Conservation (phyloP, 768 basidiomycete genomes). For the Tulasnella sp. region DNA sequence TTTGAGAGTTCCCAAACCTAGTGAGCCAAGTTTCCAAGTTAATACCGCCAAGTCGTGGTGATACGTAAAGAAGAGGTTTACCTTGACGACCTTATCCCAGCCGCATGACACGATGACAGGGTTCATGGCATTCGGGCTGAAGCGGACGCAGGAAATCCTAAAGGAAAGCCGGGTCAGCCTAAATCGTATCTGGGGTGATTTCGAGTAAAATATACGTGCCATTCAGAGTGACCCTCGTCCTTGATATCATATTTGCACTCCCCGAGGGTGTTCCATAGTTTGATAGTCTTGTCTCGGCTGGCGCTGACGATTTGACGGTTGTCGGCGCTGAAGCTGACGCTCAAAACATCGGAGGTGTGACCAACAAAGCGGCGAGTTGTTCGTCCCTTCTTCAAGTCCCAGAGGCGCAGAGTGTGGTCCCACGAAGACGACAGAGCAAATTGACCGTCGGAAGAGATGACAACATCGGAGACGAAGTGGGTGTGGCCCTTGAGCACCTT, state of each 20-base stretch:
- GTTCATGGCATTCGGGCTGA: slow-evolving; percentile 96
- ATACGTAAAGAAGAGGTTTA: slow-evolving; percentile 43
- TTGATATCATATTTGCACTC: slow-evolving; percentile 99
- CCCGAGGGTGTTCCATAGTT: slow-evolving; percentile 99
- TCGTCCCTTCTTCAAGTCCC: slow-evolving; percentile 96
- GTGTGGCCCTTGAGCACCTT: slow-evolving; percentile 97
- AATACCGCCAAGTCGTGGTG: slow-evolving; percentile 42
- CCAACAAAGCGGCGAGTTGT: slow-evolving; percentile 98
- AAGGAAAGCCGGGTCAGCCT: not conserved
- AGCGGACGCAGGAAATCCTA: slow-evolving; percentile 98
- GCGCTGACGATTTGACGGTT: slow-evolving; percentile 99
- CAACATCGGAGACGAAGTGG: slow-evolving; percentile 98
- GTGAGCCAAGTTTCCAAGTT: not conserved
- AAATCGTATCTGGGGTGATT: not conserved
- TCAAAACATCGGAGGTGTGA: slow-evolving; percentile 95
- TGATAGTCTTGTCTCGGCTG: slow-evolving; percentile 94
- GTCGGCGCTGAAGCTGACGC: slow-evolving; percentile 99
- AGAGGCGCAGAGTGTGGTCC: slow-evolving; percentile 99
- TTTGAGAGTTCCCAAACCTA: slow-evolving; percentile 99
- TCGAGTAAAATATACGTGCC: slow-evolving; percentile 44
- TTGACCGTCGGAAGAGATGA: slow-evolving; percentile 98
- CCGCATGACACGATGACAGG: slow-evolving; percentile 98
- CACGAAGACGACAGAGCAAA: slow-evolving; percentile 98
- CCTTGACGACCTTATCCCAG: slow-evolving; percentile 99
- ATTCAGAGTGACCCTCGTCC: slow-evolving; percentile 97